phyloP scores from a whole-genome alignment of 495 filamentous ascomycete species.

The Lophium mytilinum region DNA sequence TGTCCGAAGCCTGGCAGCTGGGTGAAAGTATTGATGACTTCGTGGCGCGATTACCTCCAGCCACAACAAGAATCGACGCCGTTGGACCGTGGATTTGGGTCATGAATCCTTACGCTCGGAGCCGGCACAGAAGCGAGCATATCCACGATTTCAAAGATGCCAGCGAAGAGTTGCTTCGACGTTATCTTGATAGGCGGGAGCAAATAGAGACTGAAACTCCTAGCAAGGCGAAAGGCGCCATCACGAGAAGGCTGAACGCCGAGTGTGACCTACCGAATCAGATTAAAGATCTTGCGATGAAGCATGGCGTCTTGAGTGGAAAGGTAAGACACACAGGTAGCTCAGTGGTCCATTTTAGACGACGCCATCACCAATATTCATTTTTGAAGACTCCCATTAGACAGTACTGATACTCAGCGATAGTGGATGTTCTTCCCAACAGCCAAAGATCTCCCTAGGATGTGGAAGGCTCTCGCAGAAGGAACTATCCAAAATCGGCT shows the following conservation, averaged over 20 bases:
- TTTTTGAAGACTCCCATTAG: no score
- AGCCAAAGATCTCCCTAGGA: constrained; percentile 45
- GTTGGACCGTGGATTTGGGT: constrained; percentile 60
- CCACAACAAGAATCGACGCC: constrained; percentile 29
- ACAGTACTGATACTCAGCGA: neutral
- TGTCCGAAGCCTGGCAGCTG: constrained; percentile 41
- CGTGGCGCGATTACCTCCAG: constrained; percentile 56
- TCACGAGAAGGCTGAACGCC: constrained; percentile 44
- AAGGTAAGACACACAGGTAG: constrained; percentile 40
- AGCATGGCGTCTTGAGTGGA: constrained; percentile 49
- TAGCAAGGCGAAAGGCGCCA: constrained; percentile 31
- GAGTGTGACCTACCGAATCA: constrained; percentile 45
- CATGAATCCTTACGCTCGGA: constrained; percentile 40
- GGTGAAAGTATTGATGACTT: constrained; percentile 56
- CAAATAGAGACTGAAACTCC: constrained; percentile 37
- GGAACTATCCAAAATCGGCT: constrained; percentile 57
- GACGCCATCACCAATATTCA: no score
- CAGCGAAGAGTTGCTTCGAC: constrained; percentile 38
- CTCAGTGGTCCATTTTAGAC: no score
- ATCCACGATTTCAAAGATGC: constrained; percentile 38
- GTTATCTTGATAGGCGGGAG: constrained; percentile 35
- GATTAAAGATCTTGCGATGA: constrained; percentile 49
- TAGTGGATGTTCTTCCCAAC: constrained; percentile 76
- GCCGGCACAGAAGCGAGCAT: constrained; percentile 26
- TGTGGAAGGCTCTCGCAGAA: constrained; percentile 56